Conservation (phyloP, 1,139 yeast species). For the Pichia inconspicua region DNA sequence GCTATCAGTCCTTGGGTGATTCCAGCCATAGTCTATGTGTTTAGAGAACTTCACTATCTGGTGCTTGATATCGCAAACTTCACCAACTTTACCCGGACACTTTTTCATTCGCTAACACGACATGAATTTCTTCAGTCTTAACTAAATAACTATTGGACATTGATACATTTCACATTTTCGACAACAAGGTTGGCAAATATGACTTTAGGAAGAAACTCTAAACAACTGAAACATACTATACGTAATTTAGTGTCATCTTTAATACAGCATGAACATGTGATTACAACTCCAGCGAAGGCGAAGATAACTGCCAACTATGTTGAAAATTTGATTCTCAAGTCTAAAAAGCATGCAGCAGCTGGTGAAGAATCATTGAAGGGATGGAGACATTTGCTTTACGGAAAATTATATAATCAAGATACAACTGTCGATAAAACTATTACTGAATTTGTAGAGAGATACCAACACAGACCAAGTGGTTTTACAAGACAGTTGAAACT, state of each 20-base stretch:
- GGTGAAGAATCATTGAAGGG: slow-evolving; percentile 20
- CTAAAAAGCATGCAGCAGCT: slow-evolving; percentile 27
- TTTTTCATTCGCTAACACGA: background rate
- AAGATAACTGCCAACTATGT: slow-evolving; percentile 52
- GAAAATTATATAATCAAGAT: slow-evolving; percentile 35
- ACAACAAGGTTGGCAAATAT: slow-evolving; percentile 8
- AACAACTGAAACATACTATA: slow-evolving; percentile 44
- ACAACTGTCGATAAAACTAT: slow-evolving; percentile 52
- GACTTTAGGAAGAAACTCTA: slow-evolving; percentile 27
- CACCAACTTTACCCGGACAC: background rate
- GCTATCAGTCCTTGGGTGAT: slow-evolving; percentile 65
- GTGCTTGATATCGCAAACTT: too few species aligned
- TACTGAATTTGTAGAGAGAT: slow-evolving; percentile 57
- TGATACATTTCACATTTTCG: too few species aligned
- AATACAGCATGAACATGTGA: slow-evolving; percentile 58
- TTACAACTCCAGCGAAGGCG: slow-evolving; percentile 67
- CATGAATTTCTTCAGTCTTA: background rate
- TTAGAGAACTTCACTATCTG: background rate
- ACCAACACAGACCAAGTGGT: slow-evolving; percentile 61
- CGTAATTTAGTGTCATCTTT: slow-evolving; percentile 60
- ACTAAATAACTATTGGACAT: too few species aligned
- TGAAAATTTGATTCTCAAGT: slow-evolving; percentile 51
- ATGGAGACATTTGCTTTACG: slow-evolving; percentile 26
- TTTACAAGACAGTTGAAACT: slow-evolving; percentile 78
- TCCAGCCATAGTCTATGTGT: slow-evolving; percentile 29